Evolutionary conservation across 352 stramenopile species (phyloP).

Genomic region (Pythium brassicae): DNA sequence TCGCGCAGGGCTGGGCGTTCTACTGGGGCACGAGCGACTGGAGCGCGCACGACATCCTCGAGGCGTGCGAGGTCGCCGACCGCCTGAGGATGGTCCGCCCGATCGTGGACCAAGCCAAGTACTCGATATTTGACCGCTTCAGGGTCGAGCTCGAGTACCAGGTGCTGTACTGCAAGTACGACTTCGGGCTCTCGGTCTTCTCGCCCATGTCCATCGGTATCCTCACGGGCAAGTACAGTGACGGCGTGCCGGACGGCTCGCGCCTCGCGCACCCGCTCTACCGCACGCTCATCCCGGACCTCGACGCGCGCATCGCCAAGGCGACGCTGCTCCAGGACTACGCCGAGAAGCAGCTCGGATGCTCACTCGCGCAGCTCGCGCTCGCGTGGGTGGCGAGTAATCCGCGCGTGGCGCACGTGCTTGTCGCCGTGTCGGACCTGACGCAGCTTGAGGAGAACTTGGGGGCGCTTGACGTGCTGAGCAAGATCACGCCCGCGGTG

Average conservation of each 20-base stretch:
- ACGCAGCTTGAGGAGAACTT: constrained; percentile 55
- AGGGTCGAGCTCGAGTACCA: constrained; percentile 51
- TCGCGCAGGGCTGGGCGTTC: constrained; percentile 31
- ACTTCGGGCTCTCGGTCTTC: constrained; percentile 46
- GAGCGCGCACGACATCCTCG: constrained; percentile 39
- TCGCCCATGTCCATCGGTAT: constrained; percentile 39
- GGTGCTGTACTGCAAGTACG: constrained; percentile 48
- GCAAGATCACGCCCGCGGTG: constrained; percentile 38
- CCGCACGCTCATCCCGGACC: constrained; percentile 15
- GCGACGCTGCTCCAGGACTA: constrained; percentile 16
- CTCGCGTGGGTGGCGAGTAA: constrained; percentile 39
- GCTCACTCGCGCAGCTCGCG: constrained; percentile 23
- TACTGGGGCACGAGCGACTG: constrained; percentile 53
- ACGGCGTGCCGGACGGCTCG: constrained; percentile 22
- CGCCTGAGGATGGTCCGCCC: constrained; percentile 19
- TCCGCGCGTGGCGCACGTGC: constrained; percentile 25
- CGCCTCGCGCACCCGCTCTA: constrained; percentile 10
- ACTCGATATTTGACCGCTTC: constrained; percentile 51
- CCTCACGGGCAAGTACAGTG: constrained; percentile 58
- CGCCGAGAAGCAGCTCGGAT: constrained; percentile 12
- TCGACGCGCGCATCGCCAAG: constrained; percentile 11
- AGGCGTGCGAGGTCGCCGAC: constrained; percentile 37
- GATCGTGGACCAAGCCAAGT: constrained; percentile 47
- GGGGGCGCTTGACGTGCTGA: constrained; percentile 27
- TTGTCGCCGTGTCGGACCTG: constrained; percentile 34